Percentiles rank a stretch among this genome's conserved stretches.
These are phyloP conservation scores for Hortiboletus campestris DNA, from an alignment of 768 basidiomycete species.

Conservation along the genomic window DNA sequence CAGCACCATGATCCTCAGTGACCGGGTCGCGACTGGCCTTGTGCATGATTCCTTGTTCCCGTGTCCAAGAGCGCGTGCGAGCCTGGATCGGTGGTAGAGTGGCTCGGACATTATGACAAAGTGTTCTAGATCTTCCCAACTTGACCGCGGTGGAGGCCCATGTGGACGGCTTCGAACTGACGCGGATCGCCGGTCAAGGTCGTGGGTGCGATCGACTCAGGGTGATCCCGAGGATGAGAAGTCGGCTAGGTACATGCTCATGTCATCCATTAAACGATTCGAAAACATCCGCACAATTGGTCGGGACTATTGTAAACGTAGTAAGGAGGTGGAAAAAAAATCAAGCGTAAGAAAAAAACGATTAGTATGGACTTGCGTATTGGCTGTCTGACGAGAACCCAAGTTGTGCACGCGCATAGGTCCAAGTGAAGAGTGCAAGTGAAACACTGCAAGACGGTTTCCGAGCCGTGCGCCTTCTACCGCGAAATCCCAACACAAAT, in stretches of 20 bases:
- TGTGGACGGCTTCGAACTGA: too few species aligned
- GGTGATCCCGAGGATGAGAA: background rate
- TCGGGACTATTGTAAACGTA: constrained; percentile 4
- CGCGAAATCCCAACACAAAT: constrained; percentile 69
- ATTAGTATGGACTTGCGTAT: background rate
- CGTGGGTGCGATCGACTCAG: background rate
- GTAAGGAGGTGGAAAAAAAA: background rate
- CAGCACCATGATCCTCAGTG: background rate
- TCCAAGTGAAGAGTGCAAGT: background rate
- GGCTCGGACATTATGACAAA: background rate
- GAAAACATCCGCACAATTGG: constrained; percentile 2
- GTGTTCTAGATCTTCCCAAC: background rate
- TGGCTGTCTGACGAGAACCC: background rate
- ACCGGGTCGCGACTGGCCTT: background rate
- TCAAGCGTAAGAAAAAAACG: background rate
- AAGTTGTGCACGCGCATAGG: background rate
- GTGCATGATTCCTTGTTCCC: too few species aligned
- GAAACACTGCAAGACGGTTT: background rate
- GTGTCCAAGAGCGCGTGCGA: too few species aligned
- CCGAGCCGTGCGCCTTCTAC: constrained; percentile 11
- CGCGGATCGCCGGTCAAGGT: background rate
- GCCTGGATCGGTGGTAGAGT: background rate
- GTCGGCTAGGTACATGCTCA: constrained; percentile 5
- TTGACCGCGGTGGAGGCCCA: too few species aligned
- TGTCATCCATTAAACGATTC: constrained; percentile 14